Conservation (phyloP, 805 yeast genomes). For the Candida rishiriensis region DNA sequence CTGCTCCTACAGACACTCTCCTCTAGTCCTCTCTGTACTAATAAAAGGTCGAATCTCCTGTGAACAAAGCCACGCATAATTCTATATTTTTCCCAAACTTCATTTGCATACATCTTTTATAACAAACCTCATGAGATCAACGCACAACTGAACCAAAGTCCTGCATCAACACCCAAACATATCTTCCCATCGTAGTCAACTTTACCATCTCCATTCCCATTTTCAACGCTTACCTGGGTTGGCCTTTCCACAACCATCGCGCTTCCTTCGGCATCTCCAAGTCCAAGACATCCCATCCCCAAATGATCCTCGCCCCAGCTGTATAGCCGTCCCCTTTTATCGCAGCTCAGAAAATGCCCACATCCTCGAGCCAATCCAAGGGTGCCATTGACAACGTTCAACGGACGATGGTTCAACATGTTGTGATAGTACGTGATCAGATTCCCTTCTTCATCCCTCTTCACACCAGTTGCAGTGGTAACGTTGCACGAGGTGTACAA, state of each 20-base stretch:
- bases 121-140: conserved; percentile 1
- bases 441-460: not conserved
- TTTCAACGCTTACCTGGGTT: not conserved
- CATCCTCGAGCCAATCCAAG: conserved; percentile 9
- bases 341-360: conserved; percentile 8
- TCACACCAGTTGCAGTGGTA: conserved; percentile 5
- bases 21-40: no score
- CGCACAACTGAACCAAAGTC: conserved; percentile 12
- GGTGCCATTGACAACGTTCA: not conserved
- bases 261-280: conserved; percentile 2
- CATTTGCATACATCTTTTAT: no score
- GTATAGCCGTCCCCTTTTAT: conserved; percentile 3
- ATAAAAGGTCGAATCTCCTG: no score
- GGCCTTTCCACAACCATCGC: conserved; percentile 3
- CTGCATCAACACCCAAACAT: conserved; percentile 10
- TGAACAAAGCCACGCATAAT: no score
- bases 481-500: conserved; percentile 12
- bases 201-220: not conserved
- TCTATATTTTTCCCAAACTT: no score
- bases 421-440: conserved; percentile 4
- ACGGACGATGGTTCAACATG: conserved; percentile 7
- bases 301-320: conserved; percentile 12
- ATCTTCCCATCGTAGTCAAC: not conserved
- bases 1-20: no score
- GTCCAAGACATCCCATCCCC: conserved; percentile 10